phyloP scores from a whole-genome alignment of 495 filamentous ascomycete species.

The Xylaria cubensis region DNA sequence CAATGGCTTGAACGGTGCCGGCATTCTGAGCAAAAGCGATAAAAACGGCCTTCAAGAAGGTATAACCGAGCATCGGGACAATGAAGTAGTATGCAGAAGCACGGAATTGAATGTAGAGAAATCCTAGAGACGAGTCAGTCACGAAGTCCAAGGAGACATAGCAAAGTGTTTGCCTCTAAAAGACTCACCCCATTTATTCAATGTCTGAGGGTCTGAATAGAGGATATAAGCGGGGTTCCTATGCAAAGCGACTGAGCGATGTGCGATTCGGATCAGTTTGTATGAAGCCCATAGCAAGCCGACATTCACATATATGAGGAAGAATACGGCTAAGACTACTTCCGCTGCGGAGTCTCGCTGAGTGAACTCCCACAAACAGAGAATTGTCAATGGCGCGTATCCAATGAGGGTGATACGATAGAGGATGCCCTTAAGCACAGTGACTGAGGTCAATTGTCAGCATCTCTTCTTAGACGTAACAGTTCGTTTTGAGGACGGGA shows the following conservation, averaged over 20 bases:
- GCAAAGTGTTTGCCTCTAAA: not conserved
- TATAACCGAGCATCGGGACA: slow-evolving; percentile 78
- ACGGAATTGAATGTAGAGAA: slow-evolving; percentile 96
- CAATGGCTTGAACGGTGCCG: slow-evolving; percentile 81
- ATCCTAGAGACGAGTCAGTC: slow-evolving; percentile 53
- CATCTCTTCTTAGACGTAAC: not conserved
- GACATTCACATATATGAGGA: slow-evolving; percentile 77
- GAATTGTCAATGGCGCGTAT: slow-evolving; percentile 87
- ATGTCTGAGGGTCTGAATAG: slow-evolving; percentile 87
- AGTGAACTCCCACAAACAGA: slow-evolving; percentile 95
- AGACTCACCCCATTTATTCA: slow-evolving; percentile 86
- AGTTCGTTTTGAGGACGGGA: not conserved
- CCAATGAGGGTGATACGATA: slow-evolving; percentile 91
- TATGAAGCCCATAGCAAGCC: slow-evolving; percentile 86
- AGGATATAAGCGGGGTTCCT: slow-evolving; percentile 97
- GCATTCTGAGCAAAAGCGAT: slow-evolving; percentile 80
- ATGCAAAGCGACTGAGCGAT: slow-evolving; percentile 85
- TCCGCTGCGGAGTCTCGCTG: slow-evolving; percentile 83
- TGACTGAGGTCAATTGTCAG: slow-evolving; percentile 42
- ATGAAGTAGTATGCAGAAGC: slow-evolving; percentile 98
- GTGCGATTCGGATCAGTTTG: slow-evolving; percentile 89
- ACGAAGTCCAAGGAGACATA: not conserved
- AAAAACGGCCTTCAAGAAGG: slow-evolving; percentile 87
- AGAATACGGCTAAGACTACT: slow-evolving; percentile 86
- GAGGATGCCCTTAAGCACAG: slow-evolving; percentile 87